Base-by-base conservation (phyloP, 352 stramenopile genomes). In the Pythium vanterpoolii region DNA sequence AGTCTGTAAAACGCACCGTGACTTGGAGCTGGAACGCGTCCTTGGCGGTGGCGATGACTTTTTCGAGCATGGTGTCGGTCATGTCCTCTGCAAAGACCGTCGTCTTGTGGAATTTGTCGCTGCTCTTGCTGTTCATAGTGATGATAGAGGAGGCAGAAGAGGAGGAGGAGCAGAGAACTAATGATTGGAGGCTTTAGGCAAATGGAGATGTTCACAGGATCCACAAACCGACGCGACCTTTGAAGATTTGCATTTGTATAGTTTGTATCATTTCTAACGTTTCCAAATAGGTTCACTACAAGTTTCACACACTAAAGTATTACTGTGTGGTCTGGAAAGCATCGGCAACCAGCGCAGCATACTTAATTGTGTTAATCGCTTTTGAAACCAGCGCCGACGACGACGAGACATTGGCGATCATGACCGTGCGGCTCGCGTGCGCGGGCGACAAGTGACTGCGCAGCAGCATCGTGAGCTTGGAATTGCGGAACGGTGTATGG, bases 81-180 rank as follows among this genome's bases (percentile, higher is more conserved):
- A 98, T 98, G 68, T 98, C 91, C 67, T 98, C 92, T 4, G 92
- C 92, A 57, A 96, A 98, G 28, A 98, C 90, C 59, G 96, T 88
- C 23, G 80, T 95, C 80, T 96, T 93, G 73, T 92, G 83, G 72
- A 93, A 93, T 69, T 89, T 93, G 67, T 93, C 83, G 56, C 69
- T 84, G 72, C 68, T 86, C 64, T 92, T 92, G 55, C 78, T 45
- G 39, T 30, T 60, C 53, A 62, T 59, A 19, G 16, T 36, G 21
- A 7, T 18, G 47, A 30, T 44, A 5, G n/a, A n/a, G n/a, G n/a
- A n/a, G n/a, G n/a, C n/a, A n/a, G n/a, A n/a, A n/a, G n/a, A n/a
- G n/a, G n/a, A n/a, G n/a, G n/a, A n/a, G n/a, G n/a, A n/a, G n/a
- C n/a, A n/a, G n/a, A n/a, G n/a, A n/a, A n/a, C n/a, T n/a, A n/a